Evolutionary conservation across 768 basidiomycete genomes (phyloP).

Genomic region (Amanita inopinata): DNA sequence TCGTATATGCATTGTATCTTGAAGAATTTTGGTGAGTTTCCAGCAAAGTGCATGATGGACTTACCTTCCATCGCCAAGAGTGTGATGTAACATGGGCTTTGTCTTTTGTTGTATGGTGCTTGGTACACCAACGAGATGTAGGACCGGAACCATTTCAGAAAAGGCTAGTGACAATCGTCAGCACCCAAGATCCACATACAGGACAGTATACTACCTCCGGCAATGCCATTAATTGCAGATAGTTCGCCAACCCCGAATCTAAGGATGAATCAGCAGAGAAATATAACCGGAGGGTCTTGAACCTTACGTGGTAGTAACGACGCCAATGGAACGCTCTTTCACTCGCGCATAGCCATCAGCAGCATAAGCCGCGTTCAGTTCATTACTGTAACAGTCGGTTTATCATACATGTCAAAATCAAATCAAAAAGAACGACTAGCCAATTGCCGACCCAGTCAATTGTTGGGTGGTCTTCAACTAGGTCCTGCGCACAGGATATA

Average conservation of each 20-base stretch:
- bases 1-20: conserved; percentile 73
- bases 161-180: conserved; percentile 36
- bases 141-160: conserved; percentile 83
- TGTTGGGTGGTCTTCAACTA: conserved; percentile 67
- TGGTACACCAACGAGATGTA: conserved; percentile 83
- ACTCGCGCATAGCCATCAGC: conserved; percentile 91
- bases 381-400: conserved; percentile 41
- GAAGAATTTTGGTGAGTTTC: background rate
- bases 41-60: background rate
- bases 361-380: conserved; percentile 83
- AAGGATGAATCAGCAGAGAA: conserved; percentile 4
- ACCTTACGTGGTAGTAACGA: conserved; percentile 66
- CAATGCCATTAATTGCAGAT: conserved; percentile 78
- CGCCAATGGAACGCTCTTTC: conserved; percentile 64
- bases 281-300: background rate
- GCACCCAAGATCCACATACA: background rate
- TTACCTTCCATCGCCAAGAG: conserved; percentile 74
- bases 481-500: conserved; percentile 40
- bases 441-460: conserved; percentile 88
- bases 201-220: conserved; percentile 40
- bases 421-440: conserved; percentile 26
- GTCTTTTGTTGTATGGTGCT: conserved; percentile 62
- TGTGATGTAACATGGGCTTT: conserved; percentile 78
- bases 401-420: background rate
- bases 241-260: conserved; percentile 94